Conservation (phyloP, 352 stramenopile species). For the Phytophthora citrophthora region DNA sequence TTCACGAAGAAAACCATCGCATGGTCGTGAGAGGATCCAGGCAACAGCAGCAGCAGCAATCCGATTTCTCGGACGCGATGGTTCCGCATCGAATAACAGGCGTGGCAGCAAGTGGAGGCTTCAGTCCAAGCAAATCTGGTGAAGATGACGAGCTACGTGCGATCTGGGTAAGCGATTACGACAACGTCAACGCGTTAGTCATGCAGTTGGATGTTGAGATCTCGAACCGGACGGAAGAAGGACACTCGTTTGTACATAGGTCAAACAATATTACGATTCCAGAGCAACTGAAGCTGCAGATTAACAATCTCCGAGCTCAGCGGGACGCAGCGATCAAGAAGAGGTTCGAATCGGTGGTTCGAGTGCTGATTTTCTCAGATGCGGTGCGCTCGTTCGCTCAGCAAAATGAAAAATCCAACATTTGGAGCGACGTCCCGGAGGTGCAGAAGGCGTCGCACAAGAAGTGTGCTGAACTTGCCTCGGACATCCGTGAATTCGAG, state of each 20-base stretch:
- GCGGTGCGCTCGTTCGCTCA: conserved; percentile 47
- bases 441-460: conserved; percentile 54
- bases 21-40: conserved; percentile 31
- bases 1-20: conserved; percentile 23
- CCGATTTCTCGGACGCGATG: conserved; percentile 24
- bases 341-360: conserved; percentile 48
- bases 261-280: conserved; percentile 55
- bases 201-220: conserved; percentile 39
- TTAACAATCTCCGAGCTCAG: conserved; percentile 37
- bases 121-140: conserved; percentile 18
- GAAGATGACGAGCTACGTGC: conserved; percentile 43
- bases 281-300: conserved; percentile 50
- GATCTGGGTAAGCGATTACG: conserved; percentile 47
- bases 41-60: conserved; percentile 27
- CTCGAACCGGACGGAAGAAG: conserved; percentile 30
- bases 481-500: conserved; percentile 36
- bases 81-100: conserved; percentile 17
- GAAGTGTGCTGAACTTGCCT: conserved; percentile 50
- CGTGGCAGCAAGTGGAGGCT: conserved; percentile 9
- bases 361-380: conserved; percentile 62
- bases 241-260: conserved; percentile 44
- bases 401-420: conserved; percentile 38
- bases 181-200: conserved; percentile 43
- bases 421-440: conserved; percentile 50
- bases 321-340: conserved; percentile 42